Evolutionary conservation across 495 filamentous ascomycete species (phyloP).

Genomic region (Sordaria brevicollis): DNA sequence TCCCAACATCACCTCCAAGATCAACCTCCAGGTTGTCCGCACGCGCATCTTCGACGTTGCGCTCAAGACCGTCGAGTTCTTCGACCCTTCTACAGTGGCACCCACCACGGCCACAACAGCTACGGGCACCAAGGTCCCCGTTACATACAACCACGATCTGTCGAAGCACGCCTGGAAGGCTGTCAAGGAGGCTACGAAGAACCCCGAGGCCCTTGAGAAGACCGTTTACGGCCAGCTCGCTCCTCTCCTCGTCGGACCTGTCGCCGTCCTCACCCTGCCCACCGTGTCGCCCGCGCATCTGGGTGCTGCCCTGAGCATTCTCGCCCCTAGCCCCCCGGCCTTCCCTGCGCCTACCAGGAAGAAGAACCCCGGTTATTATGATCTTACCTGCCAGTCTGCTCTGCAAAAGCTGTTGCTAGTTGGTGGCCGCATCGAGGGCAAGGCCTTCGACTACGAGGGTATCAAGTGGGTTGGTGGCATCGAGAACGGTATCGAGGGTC

Average conservation of each 20-base stretch:
- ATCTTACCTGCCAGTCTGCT: conserved; percentile 62
- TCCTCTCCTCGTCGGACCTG: conserved; percentile 70
- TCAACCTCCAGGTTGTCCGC: conserved; percentile 72
- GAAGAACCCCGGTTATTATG: conserved; percentile 70
- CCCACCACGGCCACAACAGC: conserved; percentile 10
- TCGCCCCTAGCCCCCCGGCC: conserved; percentile 54
- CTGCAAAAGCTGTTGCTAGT: conserved; percentile 78
- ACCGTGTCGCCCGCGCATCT: conserved; percentile 72
- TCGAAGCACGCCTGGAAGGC: conserved; percentile 58
- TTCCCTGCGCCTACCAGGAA: conserved; percentile 70
- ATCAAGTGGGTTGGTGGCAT: conserved; percentile 80
- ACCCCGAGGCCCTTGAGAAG: conserved; percentile 25
- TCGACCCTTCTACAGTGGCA: conserved; percentile 44
- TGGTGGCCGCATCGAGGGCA: conserved; percentile 70
- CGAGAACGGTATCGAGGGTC: conserved; percentile 66
- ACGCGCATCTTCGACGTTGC: conserved; percentile 83
- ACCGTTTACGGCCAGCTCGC: conserved; percentile 46
- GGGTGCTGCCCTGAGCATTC: conserved; percentile 62
- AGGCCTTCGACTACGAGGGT: conserved; percentile 71
- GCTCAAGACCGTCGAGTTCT: conserved; percentile 77
- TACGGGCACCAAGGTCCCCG: conserved; percentile 30
- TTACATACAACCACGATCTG: conserved; percentile 56
- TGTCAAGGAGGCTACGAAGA: conserved; percentile 39
- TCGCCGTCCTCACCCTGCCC: conserved; percentile 74
- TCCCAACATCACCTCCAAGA: conserved; percentile 31